Evolutionary conservation across 1,284 basidiomycete species (phyloP), one percentile per base, ranked within the genome.

Genomic region (Melampsora occidentalis): DNA sequence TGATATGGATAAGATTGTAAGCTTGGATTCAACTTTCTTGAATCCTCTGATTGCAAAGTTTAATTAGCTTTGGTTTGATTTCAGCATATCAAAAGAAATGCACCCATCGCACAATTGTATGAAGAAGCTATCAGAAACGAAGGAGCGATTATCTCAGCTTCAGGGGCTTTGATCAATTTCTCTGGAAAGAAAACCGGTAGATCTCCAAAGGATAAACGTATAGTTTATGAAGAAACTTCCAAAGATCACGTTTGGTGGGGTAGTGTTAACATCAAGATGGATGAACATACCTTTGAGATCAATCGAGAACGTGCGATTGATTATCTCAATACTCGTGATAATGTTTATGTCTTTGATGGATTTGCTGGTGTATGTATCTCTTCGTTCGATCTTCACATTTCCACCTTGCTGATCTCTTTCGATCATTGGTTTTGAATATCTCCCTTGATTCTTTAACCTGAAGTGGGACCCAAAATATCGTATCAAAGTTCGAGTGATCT

Each of bases 171-270:
- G 81, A 99, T 99, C 89, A 99, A 99, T 89, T 99, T 98, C 83
- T 97, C 94, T 20, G 96, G 96, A 64, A 99, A 98, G 88, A 99
- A 99, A 88, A 99, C 97, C 2, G 97, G 97, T 78, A 90, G 97
- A 76, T 92, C 90, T 81, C 96, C 97, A 79, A 99, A 99, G 85
- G 97, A 99, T 89, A 99, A 99, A 89, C 94, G 97, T 81, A 98
- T 99, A 82, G 97, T 99, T 83, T 98, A 88, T 84, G 96, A 99
- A 84, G 96, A 99, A 82, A 92, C 93, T 76, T 92, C 90, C 85
- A 97, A 94, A 85, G 94, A 98, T 83, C 90, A 98, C 80, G 91
- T 99, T 84, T 99, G 97, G 96, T 99, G 97, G 97, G 96, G 97
- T 63, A 92, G 93, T 71, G 95, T 99, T 82, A 99, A 99, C 87